Conservation (phyloP, 805 yeast species). For the Kodamaea sagamina region DNA sequence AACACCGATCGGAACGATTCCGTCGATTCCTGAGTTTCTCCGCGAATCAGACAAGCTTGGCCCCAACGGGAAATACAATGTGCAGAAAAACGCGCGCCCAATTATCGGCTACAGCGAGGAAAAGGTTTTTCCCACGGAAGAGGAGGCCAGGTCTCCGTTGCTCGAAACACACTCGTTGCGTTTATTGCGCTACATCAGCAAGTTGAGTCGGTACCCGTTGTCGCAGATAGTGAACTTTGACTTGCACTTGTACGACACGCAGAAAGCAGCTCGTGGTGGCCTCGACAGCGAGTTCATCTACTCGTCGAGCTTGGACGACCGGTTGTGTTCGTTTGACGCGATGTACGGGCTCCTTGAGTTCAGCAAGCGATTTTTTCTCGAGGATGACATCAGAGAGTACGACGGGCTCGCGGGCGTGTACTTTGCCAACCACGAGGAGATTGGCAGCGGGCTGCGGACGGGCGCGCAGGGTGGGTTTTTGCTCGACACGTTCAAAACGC, state of each 20-base stretch:
- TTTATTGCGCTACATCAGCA: constrained; percentile 35
- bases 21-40: constrained; percentile 37
- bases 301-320: constrained; percentile 44
- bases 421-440: constrained; percentile 44
- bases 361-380: constrained; percentile 16
- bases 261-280: constrained; percentile 40
- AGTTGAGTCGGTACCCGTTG: constrained; percentile 24
- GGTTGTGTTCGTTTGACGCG: constrained; percentile 43
- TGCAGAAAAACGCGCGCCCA: constrained; percentile 43
- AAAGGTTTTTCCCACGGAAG: constrained; percentile 24
- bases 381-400: constrained; percentile 20
- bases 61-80: constrained; percentile 29
- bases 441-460: constrained; percentile 41
- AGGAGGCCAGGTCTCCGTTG: constrained; percentile 30
- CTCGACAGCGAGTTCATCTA: constrained; percentile 37
- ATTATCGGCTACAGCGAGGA: constrained; percentile 29
- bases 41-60: constrained; percentile 39
- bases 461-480: constrained; percentile 42
- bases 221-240: constrained; percentile 33
- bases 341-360: constrained; percentile 34
- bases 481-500: constrained; percentile 21
- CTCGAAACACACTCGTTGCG: constrained; percentile 33
- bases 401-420: constrained; percentile 34
- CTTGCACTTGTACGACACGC: constrained; percentile 40
- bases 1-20: constrained; percentile 27